Base-by-base conservation (phyloP, 306 rosid species). In the Rosa multiflora region DNA sequence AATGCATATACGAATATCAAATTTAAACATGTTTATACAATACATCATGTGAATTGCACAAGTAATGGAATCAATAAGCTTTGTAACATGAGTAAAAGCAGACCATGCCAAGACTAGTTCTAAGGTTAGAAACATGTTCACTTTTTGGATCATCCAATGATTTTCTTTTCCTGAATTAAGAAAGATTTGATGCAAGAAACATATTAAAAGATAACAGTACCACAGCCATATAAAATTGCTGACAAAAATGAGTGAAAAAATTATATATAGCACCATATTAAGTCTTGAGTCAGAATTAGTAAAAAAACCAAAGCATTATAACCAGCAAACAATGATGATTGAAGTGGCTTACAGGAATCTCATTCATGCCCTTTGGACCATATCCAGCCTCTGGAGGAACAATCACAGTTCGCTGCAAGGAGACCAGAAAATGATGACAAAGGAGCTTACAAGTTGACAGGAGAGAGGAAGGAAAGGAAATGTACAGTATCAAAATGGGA, bases 371-470 rank as follows among this genome's bases (percentile, higher is more conserved):
- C 86, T 59, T 90, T 72, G 81, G 82, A 70, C 93, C 98, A 76
- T 92, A 95, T 48, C 99, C 99, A 62, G 81, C 80, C 75, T 92
- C 91, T 15, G 97, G 94, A 74, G 98, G 92, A 87, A 95, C 98
- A 53, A 95, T 88, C 75, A 92, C 97, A 51, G 90, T 90, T 81
- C 96, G 88, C 99, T 94, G 95, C 88, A 78, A 80, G 26, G 61
- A 75, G 6, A 69, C 10, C 69, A 73, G 58, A 84, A 47, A 29
- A 20, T 67, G 20, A 66, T 29, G 69, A 42, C 39, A 6, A 39
- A 80, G 51, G 67, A 62, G 42, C 55, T 42, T 58, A 9, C 5
- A 26, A 61, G 29, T 73, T 55, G 17, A 68, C 53, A 64, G 26
- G 9, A 61, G 79, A 73, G 17, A 23, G 46, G 52, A n/a, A 29